phyloP scores from a whole-genome alignment of 73 alveolate genomes.

The Paramecium sexaurelia region DNA sequence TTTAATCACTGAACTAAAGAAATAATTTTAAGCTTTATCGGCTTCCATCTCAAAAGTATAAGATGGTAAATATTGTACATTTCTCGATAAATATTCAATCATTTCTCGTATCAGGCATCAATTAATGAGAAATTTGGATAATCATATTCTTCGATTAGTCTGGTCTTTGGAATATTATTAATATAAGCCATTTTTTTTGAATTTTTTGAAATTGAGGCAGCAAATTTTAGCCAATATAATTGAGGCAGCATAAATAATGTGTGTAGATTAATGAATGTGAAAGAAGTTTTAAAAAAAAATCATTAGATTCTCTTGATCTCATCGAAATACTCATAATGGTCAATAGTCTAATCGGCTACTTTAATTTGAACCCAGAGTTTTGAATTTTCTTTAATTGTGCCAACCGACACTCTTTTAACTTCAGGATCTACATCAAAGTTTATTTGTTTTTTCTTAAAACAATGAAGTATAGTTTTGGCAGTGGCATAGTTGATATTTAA shows the following conservation, averaged over 20 bases:
- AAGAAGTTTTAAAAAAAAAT: background rate
- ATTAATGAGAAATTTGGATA: background rate
- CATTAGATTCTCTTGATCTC: background rate
- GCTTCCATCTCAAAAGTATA: background rate
- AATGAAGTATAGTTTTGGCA: constrained; percentile 45
- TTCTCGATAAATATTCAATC: background rate
- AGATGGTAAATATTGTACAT: background rate
- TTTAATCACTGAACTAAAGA: background rate
- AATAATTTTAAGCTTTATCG: background rate
- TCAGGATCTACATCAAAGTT: background rate
- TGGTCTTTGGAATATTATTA: background rate
- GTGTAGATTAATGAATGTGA: background rate
- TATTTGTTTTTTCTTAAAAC: background rate
- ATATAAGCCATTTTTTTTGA: background rate
- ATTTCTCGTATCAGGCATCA: background rate
- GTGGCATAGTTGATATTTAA: constrained; percentile 47
- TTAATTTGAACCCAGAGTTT: background rate
- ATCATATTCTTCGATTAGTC: background rate
- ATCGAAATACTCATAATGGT: background rate
- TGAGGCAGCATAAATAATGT: background rate
- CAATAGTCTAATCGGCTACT: background rate
- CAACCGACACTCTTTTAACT: background rate
- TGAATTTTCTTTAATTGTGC: background rate
- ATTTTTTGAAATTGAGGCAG: background rate
- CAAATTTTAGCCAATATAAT: background rate